Percentiles rank a stretch among this genome's conserved stretches.
Conservation (phyloP, 306 rosid genomes). For the Quercus glauca region DNA sequence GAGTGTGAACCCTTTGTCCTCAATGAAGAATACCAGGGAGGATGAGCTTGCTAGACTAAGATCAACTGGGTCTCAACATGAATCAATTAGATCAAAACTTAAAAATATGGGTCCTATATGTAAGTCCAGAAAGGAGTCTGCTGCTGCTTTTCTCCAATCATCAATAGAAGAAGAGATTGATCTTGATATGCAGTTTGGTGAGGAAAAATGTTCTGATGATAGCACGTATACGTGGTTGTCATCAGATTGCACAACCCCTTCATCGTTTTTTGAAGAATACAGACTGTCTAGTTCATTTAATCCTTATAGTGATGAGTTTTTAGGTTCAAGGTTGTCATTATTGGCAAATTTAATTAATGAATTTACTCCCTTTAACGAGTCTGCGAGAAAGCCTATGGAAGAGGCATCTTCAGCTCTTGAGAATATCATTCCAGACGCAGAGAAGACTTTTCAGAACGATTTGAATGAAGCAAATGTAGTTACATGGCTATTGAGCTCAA, state of each 20-base stretch:
- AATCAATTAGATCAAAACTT: constrained; percentile 6
- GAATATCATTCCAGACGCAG: constrained; percentile 5
- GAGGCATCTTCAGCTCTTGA: constrained; percentile 5
- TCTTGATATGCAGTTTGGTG: not conserved
- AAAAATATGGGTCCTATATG: constrained; percentile 7
- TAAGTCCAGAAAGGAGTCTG: constrained; percentile 17
- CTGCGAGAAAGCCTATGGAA: not conserved
- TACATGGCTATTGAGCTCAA: not conserved
- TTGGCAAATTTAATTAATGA: constrained; percentile 16
- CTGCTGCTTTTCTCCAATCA: not conserved
- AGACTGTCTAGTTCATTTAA: constrained; percentile 12
- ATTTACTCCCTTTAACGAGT: not conserved
- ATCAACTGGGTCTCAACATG: not conserved
- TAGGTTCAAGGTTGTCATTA: constrained; percentile 30
- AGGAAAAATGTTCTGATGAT: not conserved
- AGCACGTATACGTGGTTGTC: constrained; percentile 1
- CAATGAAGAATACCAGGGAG: constrained; percentile 20
- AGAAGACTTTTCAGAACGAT: not conserved
- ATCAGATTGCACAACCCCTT: constrained; percentile 1
- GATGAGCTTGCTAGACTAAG: constrained; percentile 9
- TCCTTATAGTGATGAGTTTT: constrained; percentile 3
- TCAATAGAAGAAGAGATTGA: constrained; percentile 7
- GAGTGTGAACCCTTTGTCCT: not conserved
- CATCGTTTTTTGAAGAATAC: not conserved
- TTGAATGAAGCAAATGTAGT: not conserved